Evolutionary conservation across 345 rosid species (phyloP), one percentile per base, ranked within the genome.

Genomic region (Citrus maxima): DNA sequence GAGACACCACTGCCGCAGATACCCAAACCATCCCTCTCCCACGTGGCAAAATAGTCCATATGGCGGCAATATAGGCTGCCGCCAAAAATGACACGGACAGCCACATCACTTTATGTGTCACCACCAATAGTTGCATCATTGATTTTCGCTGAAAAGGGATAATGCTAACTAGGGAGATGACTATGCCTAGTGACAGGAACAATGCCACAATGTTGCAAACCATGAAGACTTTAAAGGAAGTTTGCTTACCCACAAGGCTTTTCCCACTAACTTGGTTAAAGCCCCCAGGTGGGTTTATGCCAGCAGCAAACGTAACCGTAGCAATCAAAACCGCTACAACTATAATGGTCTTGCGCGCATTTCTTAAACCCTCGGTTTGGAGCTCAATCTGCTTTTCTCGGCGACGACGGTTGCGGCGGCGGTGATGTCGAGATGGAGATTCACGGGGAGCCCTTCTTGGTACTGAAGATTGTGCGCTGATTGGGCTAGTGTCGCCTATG

Each of bases 221-320:
- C 54, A 71, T 82, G 68, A 91, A 91, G 40, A 91, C 87, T 58
- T 91, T 90, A 54, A 91, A 88, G 21, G 92, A 80, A 3, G 81
- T 34, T 7, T 74, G 72, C 28, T 30, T 84, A 0, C 89, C 93
- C 67, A 77, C 67, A 0, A 70, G 8, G 9, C 82, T 76, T 75
- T 80, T 84, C 21, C 95, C 93, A 2, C 74, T 87, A 0, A 0
- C 63, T 67, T 91, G 82, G 75, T 85, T 72, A 27, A 90, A 84
- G 1, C 93, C 93, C 0, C 95, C 95, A 0, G 93, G 95, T n/a
- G 95, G 95, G 76, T 86, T 90, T 76, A 88, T 82, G 16, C 93
- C 95, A n/a, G 91, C 93, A 9, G 93, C 88, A 34, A 87, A 91
- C 37, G 92, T 67, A 19, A 91, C 91, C 2, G 93, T 87, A 18